phyloP scores from a whole-genome alignment of 192 early-diverging fungal genomes.

The Coemansia sp. region DNA sequence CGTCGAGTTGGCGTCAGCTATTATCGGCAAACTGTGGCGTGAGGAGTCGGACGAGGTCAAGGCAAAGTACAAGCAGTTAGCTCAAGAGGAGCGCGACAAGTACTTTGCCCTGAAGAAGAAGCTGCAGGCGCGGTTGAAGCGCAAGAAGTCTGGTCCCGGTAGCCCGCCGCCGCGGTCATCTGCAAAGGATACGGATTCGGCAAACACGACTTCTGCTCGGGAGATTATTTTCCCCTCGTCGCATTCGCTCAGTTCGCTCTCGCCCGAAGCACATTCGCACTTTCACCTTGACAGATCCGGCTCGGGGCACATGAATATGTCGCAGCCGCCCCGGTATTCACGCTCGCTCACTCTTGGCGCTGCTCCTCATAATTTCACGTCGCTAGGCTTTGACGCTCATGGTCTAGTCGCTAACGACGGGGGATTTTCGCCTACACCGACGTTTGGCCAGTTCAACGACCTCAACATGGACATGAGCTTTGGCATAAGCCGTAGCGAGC shows the following conservation, averaged over 20 bases:
- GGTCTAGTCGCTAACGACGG: neutral
- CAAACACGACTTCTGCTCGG: neutral
- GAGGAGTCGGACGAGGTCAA: constrained; percentile 23
- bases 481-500: neutral
- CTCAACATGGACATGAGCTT: constrained; percentile 2
- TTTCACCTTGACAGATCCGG: neutral
- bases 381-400: neutral
- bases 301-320: neutral
- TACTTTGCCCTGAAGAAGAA: constrained; percentile 52
- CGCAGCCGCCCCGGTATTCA: constrained; percentile 2
- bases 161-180: neutral
- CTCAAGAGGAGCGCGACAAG: constrained; percentile 19
- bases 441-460: neutral
- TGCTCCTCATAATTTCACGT: neutral
- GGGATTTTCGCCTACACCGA: neutral
- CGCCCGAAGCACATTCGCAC: constrained; percentile 38
- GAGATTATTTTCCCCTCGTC: constrained; percentile 12
- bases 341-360: constrained; percentile 15
- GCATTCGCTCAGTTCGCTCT: constrained; percentile 30
- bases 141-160: constrained; percentile 15
- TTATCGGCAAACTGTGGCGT: constrained; percentile 40
- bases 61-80: constrained; percentile 19
- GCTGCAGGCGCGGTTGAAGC: constrained; percentile 20
- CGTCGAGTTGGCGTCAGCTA: constrained; percentile 28
- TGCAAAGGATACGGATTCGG: neutral